Evolutionary conservation across 108 stramenopile species (phyloP).

Genomic region (Cylindrotheca closterium): DNA sequence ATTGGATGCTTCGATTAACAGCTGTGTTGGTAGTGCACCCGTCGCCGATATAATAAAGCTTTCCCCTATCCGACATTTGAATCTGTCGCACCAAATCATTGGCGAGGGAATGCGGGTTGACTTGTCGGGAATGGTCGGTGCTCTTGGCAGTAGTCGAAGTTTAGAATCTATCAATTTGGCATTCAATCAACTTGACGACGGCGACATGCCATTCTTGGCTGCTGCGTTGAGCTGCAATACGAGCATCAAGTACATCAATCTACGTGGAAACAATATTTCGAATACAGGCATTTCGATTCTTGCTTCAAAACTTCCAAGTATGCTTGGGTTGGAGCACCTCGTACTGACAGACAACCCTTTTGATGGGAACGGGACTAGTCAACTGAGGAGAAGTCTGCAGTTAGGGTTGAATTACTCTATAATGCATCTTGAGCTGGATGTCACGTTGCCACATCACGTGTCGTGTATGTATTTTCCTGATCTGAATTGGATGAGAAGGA

Average conservation of each 20-base stretch:
- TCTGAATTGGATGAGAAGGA: conserved; percentile 21
- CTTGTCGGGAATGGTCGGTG: conserved; percentile 19
- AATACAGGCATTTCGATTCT: conserved; percentile 18
- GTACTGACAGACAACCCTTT: conserved; percentile 4
- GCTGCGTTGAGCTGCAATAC: conserved; percentile 28
- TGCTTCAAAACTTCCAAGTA: conserved; percentile 14
- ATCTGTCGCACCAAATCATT: conserved; percentile 22
- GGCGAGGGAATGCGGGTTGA: conserved; percentile 4
- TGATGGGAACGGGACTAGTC: neutral
- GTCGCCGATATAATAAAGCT: conserved; percentile 8
- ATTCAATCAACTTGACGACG: conserved; percentile 21
- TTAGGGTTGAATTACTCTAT: conserved; percentile 9
- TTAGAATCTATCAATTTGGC: conserved; percentile 8
- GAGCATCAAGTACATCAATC: conserved; percentile 12
- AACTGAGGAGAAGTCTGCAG: conserved; percentile 7
- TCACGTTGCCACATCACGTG: neutral
- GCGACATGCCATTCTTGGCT: conserved; percentile 24
- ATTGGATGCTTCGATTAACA: conserved; percentile 13
- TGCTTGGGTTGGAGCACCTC: conserved; percentile 6
- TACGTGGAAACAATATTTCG: conserved; percentile 11
- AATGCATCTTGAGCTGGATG: conserved; percentile 4
- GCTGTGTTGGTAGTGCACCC: conserved; percentile 15
- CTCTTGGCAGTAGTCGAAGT: conserved; percentile 14
- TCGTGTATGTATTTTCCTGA: conserved; percentile 14
- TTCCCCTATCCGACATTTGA: neutral